Percentiles rank a stretch among this genome's conserved stretches.
Conservation (phyloP, 495 filamentous ascomycete genomes). For the Penicillium maclennaniae region DNA sequence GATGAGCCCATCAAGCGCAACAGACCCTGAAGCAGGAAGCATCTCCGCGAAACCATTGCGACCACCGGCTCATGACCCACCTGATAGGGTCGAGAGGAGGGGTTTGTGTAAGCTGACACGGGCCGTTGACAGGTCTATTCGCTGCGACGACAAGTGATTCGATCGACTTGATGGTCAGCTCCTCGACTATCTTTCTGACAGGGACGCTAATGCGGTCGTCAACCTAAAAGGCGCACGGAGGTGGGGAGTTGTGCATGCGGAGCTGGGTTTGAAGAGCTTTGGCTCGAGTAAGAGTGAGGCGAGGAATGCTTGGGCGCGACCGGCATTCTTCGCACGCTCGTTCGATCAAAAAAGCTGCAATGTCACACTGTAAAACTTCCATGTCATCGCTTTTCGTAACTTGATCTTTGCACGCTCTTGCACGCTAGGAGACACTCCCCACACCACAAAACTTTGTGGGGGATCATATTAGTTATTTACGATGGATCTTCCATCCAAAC, state of each 20-base stretch:
- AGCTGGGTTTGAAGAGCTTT: background rate
- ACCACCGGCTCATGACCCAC: background rate
- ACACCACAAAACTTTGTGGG: too few species aligned
- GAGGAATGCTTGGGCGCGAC: background rate
- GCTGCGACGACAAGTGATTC: conserved; percentile 6
- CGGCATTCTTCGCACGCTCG: background rate
- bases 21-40: conserved; percentile 4
- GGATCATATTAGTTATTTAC: too few species aligned
- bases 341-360: background rate
- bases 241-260: background rate
- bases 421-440: too few species aligned
- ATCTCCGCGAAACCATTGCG: conserved; percentile 12
- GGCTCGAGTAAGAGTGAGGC: background rate
- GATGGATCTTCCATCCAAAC: background rate
- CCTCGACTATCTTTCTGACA: conserved; percentile 14
- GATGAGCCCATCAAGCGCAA: conserved; percentile 12
- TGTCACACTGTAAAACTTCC: background rate
- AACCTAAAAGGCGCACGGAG: conserved; percentile 4
- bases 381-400: background rate
- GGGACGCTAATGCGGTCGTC: conserved; percentile 10
- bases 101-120: conserved; percentile 6
- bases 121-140: conserved; percentile 23
- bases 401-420: background rate
- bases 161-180: conserved; percentile 3
- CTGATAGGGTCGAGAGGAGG: background rate